Base-by-base conservation (phyloP, 345 rosid species). In the Psidium friedrichsthalianum region DNA sequence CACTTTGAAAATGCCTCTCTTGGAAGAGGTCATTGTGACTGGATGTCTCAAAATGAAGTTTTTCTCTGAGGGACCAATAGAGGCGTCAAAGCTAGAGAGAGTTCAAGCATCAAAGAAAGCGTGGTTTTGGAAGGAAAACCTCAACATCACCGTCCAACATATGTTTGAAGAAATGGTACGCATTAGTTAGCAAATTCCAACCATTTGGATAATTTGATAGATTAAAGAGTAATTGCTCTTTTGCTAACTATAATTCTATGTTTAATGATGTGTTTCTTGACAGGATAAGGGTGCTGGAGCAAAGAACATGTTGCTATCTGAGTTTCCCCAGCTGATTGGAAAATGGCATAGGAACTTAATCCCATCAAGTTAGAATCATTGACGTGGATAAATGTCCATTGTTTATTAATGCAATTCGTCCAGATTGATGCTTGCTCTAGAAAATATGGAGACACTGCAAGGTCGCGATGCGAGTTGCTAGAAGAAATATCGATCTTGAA, bases 401-500 rank as follows among this genome's bases (percentile, higher is more conserved):
- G 25, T 11, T 57, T 57, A 25, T 25, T 25, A 25, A 57, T 0
- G 15, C 29, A 3, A 57, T 57, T 57, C 29, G 21, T 57, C 29
- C 1, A 25, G 6, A 4, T 57, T 57, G 64, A 25, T 57, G 64
- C 64, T 25, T 11, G 16, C 11, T 25, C 25, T 56, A 4, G 0
- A 56, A 0, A 56, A 24, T 0, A 1, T 24, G 44, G 11, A 47
- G 51, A 47, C 51, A 47, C 2, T 57, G 32, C 64, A 57, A 57
- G 32, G 25, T 29, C 0, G 3, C 1, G 0, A 25, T 25, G 64
- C 16, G 0, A 57, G 32, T 5, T 0, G 2, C 11, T 57, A 11
- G 7, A 57, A 57, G 64, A 57, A 57, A 25, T 57, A 57, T 25
- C 1, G 0, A 25, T 57, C 6, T 25, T 0, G 64, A 25, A 25